These are phyloP conservation scores for Blastocystis sp. DNA, from an alignment of 352 stramenopile genomes.

Conservation along the genomic window DNA sequence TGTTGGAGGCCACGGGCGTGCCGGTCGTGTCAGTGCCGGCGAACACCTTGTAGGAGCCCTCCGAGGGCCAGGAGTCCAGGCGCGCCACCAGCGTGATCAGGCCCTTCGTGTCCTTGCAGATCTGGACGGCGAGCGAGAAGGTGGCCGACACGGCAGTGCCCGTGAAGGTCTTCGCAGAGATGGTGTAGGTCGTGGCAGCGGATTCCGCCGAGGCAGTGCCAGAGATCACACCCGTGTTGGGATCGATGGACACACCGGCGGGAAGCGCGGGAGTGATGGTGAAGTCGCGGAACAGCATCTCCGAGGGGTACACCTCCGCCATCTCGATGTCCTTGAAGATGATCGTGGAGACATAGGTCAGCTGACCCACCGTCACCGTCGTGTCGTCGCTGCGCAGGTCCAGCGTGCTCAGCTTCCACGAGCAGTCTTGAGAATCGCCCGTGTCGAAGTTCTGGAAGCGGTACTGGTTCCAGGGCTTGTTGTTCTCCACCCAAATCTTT, in stretches of 20 bases:
- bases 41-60: too few species aligned
- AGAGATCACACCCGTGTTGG: conserved; percentile 14
- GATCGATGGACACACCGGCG: conserved; percentile 4
- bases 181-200: background rate
- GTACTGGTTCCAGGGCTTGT: too few species aligned
- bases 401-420: conserved; percentile 1
- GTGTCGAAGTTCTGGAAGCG: background rate
- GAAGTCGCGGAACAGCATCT: background rate
- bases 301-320: conserved; percentile 15
- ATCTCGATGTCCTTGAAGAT: conserved; percentile 57
- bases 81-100: too few species aligned
- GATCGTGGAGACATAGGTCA: background rate
- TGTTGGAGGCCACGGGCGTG: too few species aligned
- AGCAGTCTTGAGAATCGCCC: background rate
- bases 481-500: too few species aligned
- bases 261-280: conserved; percentile 28
- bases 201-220: conserved; percentile 6
- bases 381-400: background rate
- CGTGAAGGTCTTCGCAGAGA: background rate
- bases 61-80: too few species aligned
- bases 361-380: background rate
- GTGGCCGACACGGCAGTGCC: too few species aligned
- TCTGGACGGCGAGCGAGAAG: too few species aligned
- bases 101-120: too few species aligned
- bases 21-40: too few species aligned